These are phyloP conservation scores for Prinsepia uniflora DNA, from an alignment of 306 rosid genomes.

Conservation along the genomic window DNA sequence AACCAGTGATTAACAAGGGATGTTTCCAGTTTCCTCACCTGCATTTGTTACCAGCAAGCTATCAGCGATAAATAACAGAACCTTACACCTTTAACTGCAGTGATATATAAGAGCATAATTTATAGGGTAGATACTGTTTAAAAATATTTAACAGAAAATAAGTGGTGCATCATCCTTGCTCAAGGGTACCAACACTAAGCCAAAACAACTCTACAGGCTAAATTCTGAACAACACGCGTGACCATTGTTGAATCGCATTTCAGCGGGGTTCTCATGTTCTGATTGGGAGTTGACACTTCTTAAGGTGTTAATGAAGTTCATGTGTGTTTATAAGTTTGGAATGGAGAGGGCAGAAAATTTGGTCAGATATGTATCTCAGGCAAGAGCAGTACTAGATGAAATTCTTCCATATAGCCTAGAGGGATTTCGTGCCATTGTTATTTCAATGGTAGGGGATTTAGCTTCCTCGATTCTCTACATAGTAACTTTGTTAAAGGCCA, in stretches of 20 bases:
- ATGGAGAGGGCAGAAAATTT: not conserved
- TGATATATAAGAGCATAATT: not conserved
- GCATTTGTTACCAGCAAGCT: conserved; percentile 23
- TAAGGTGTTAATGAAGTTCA: not conserved
- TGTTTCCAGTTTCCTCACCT: conserved; percentile 79
- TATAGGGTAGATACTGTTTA: not conserved
- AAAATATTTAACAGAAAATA: not conserved
- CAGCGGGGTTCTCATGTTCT: not conserved
- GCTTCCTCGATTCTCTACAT: not conserved
- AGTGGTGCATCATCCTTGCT: not conserved
- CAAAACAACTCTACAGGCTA: not conserved
- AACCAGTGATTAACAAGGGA: conserved; percentile 64
- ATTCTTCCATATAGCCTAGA: not conserved
- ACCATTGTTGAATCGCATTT: not conserved
- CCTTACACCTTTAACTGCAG: not conserved
- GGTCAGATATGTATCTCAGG: not conserved
- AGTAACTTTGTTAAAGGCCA: not conserved
- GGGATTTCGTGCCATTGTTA: not conserved
- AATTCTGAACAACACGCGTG: not conserved
- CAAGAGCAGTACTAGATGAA: not conserved
- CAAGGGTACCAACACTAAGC: not conserved
- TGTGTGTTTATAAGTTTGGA: not conserved
- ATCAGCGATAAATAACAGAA: not conserved
- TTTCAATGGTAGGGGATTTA: not conserved
- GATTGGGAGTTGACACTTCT: not conserved